Evolutionary conservation across 2,329 filamentous ascomycete species (phyloP), one percentile per base, ranked within the genome.

Genomic region (Hymenoscyphus salicellus): DNA sequence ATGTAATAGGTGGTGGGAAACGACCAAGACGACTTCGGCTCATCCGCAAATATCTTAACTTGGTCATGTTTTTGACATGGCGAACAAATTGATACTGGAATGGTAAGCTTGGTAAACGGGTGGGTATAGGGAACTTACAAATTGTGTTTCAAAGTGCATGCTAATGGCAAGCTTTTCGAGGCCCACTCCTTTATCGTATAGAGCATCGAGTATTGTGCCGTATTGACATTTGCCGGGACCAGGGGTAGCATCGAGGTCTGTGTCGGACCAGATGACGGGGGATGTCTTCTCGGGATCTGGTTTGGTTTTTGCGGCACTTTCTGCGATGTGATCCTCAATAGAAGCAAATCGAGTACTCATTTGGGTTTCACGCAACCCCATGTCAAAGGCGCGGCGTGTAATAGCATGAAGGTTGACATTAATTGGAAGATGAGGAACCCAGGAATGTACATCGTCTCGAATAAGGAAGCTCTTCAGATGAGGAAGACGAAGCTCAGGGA

Each of bases 61-160:
- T n/a, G 20, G 10, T 33, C 20, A 68, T 43, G 1, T 36, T 49
- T 38, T 33, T 46, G 3, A 66, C 55, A 16, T 63, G 58, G 1
- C 49, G 23, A 8, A 43, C 55, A 26, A 68, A 65, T 30, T 30
- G 58, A 38, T 17, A 26, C 65, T 67, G 26, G 59, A 30, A 43
- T 23, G 55, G 58, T 36, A 33, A 58, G n/a, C 6, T 33, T n/a
- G 14, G 20, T 33, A 60, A 36, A 33, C 8, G 3, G 23, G 11
- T 14, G 5, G 17, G 36, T 41, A n/a, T 4, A 38, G 5, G 30
- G 46, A 11, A 62, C 56, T 43, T 38, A 67, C 65, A 62, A 62
- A 67, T 56, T 65, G 64, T 7, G 43, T 62, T 41, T 65, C 60
- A 41, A 66, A 41, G 17, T 64, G 59, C 2, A 67, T 46, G 28